phyloP scores from a whole-genome alignment of 179 eudicot species.

The Spinacia oleracea region DNA sequence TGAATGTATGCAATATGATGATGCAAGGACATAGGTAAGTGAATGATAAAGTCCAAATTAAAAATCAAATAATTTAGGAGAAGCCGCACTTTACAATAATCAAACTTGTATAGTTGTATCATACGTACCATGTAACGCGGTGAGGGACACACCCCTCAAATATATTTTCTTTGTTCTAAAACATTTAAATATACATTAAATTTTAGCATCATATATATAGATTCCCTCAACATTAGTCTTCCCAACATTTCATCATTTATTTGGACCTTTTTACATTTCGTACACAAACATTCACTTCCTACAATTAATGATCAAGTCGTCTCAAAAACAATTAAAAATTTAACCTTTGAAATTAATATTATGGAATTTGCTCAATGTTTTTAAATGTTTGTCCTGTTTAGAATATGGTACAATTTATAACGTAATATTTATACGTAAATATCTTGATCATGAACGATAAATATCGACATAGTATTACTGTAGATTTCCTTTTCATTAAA shows the following conservation, averaged over 20 bases:
- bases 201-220: conserved; percentile 28
- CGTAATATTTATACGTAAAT: too few species aligned
- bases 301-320: conserved; percentile 22
- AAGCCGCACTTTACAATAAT: conserved; percentile 10
- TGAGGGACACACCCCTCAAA: conserved; percentile 18
- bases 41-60: background rate
- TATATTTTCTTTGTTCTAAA: background rate
- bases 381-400: too few species aligned
- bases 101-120: conserved; percentile 1
- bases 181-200: conserved; percentile 25
- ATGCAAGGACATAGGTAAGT: background rate
- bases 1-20: background rate
- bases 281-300: conserved; percentile 33
- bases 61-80: background rate
- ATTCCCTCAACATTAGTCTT: conserved; percentile 24
- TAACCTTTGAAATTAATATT: background rate
- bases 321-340: conserved; percentile 10
- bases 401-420: too few species aligned
- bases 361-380: too few species aligned
- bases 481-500: too few species aligned
- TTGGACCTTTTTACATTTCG: background rate
- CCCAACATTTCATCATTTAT: conserved; percentile 9
- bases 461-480: too few species aligned
- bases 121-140: conserved; percentile 27
- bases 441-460: too few species aligned